Conservation (phyloP, 2,329 filamentous ascomycete genomes). For the Ceratocystis smalleyi region DNA sequence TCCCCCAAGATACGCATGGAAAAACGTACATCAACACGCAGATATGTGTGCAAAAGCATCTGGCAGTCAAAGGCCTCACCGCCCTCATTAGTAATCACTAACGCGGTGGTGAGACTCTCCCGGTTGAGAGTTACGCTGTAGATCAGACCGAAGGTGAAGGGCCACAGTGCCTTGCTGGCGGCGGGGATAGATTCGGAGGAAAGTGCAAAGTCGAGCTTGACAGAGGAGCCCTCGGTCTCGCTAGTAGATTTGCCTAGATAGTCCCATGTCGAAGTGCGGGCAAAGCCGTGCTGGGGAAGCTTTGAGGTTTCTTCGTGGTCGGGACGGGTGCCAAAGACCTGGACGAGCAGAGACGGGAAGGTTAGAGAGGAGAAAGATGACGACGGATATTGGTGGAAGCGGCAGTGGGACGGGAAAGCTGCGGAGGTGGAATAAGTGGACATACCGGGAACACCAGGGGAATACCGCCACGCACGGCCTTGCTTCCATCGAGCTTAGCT, state of each 20-base stretch:
- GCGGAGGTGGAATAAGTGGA: not conserved
- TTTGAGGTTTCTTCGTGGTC: slow-evolving; percentile 59
- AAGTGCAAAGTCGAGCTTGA: slow-evolving; percentile 94
- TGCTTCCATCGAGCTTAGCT: slow-evolving; percentile 69
- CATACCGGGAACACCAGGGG: slow-evolving; percentile 84
- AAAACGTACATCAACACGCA: slow-evolving; percentile 54
- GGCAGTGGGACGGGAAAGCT: too few species aligned
- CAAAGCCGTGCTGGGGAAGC: slow-evolving; percentile 89
- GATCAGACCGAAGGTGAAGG: slow-evolving; percentile 72
- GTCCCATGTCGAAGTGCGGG: slow-evolving; percentile 79
- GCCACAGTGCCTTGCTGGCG: slow-evolving; percentile 58
- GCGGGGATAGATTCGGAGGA: slow-evolving; percentile 56
- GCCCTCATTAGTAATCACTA: slow-evolving; percentile 83
- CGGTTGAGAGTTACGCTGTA: slow-evolving; percentile 80
- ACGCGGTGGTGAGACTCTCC: slow-evolving; percentile 59
- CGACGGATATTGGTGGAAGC: too few species aligned
- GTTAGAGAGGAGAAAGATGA: not conserved
- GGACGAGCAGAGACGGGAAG: not conserved
- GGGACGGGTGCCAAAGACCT: slow-evolving; percentile 77
- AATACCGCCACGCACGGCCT: slow-evolving; percentile 81
- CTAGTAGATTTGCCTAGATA: slow-evolving; percentile 68
- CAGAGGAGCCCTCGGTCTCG: slow-evolving; percentile 37
- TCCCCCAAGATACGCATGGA: slow-evolving; percentile 12
- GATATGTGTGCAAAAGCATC: slow-evolving; percentile 80
- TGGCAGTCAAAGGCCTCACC: slow-evolving; percentile 76